These are phyloP conservation scores for Aspergillus baeticus DNA, from an alignment of 495 filamentous ascomycete species.

Conservation along the genomic window DNA sequence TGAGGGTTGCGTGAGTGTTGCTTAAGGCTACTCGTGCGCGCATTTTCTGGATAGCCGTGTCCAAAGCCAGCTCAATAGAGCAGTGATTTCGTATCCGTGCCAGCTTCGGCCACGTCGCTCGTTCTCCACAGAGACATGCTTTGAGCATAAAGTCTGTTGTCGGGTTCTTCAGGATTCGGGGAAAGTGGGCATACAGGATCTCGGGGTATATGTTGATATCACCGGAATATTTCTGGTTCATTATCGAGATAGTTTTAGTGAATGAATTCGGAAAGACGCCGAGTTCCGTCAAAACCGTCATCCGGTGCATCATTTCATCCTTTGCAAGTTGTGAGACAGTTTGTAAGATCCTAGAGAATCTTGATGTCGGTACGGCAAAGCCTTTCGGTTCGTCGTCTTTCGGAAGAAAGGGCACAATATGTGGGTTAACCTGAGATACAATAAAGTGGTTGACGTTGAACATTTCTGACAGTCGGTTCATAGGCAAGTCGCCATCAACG, in stretches of 20 bases:
- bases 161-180: slow-evolving; percentile 79
- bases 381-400: slow-evolving; percentile 62
- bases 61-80: slow-evolving; percentile 83
- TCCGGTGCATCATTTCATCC: slow-evolving; percentile 75
- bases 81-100: slow-evolving; percentile 78
- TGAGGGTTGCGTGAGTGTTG: slow-evolving; percentile 64
- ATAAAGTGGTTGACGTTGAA: slow-evolving; percentile 99
- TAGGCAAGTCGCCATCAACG: slow-evolving; percentile 90
- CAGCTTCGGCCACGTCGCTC: slow-evolving; percentile 88
- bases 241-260: slow-evolving; percentile 74
- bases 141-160: slow-evolving; percentile 83
- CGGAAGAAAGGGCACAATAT: slow-evolving; percentile 82
- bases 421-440: slow-evolving; percentile 93
- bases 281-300: slow-evolving; percentile 78
- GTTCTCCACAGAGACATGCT: slow-evolving; percentile 72
- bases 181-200: slow-evolving; percentile 71
- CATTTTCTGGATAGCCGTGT: slow-evolving; percentile 75
- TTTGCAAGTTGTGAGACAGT: slow-evolving; percentile 73
- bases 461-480: slow-evolving; percentile 88
- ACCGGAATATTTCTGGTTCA: slow-evolving; percentile 90
- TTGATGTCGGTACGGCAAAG: slow-evolving; percentile 32
- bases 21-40: slow-evolving; percentile 77
- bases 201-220: slow-evolving; percentile 92
- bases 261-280: slow-evolving; percentile 79
- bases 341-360: slow-evolving; percentile 59